Evolutionary conservation across 805 yeast species (phyloP), one percentile per base, ranked within the genome.

Genomic region (Saccharomycopsis malanga): DNA sequence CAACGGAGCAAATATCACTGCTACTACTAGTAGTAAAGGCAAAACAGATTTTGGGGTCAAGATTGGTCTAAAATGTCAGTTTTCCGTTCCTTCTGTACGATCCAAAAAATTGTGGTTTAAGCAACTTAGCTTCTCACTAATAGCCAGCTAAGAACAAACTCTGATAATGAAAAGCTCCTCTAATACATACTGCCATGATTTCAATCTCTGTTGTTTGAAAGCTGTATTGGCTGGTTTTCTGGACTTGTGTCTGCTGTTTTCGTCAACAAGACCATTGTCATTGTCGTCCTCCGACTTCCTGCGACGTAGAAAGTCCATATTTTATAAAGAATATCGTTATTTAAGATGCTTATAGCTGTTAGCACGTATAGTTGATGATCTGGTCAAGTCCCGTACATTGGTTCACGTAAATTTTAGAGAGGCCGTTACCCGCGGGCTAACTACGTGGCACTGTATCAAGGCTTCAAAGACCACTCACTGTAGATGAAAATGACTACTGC

Each of bases 1-100:
- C 42, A 93, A 74, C 1, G 97, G 96, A 1, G 94, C 87, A 66
- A 89, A 88, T 4, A 93, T 72, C 22, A 87, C 69, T 1, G 94
- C 87, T 34, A 86, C 67, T 23, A 84, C 56, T 42, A 88, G 72
- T 46, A 93, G 71, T 44, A 91, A 69, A 2, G 98, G 98, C 39
- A 93, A 72, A 38, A 93, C 97, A 17, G 93, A 81, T 55, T 81
- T 81, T 12, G 98, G 97, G 1, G 96, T 85, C 49, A 93, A 73
- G 45, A 93, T 87, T 1, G 98, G 98, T 42, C 49, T 40, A 30
- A 12, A n/a, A 18, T 14, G 36, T 32, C 15, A 32, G 36, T 32
- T 12, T 32, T 32, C 17, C 6, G 5, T 12, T 32, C 17, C 6
- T 32, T 32, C 36, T 32, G 18, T 10, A 27, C 7, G 12, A 27